Evolutionary conservation across 345 rosid species (phyloP).

Genomic region (Syzygium oleosum): DNA sequence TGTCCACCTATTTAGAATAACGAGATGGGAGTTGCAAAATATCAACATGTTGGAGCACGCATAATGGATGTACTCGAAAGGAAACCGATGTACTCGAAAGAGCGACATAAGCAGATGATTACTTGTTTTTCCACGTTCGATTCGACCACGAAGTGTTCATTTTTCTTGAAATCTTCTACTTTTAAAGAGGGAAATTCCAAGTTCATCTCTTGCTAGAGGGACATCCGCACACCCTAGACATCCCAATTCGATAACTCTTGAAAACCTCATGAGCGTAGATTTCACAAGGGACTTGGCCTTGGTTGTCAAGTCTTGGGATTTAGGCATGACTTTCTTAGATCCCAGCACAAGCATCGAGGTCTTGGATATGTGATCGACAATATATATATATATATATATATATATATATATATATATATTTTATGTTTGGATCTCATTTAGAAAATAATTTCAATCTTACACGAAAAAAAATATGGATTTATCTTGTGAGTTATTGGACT

Average conservation of each 20-base stretch:
- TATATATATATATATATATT: no score
- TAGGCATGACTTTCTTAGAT: background rate
- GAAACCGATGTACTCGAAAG: background rate
- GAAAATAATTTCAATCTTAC: background rate
- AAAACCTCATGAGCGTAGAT: background rate
- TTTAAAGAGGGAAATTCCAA: background rate
- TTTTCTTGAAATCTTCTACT: background rate
- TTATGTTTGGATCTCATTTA: background rate
- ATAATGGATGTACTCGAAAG: fast-evolving
- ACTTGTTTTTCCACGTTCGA: background rate
- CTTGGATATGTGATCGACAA: background rate
- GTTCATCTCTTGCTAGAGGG: background rate
- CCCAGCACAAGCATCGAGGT: background rate
- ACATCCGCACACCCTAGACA: background rate
- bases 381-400: no score
- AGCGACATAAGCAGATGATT: background rate
- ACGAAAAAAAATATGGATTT: background rate
- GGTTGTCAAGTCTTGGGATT: background rate
- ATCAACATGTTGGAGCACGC: background rate
- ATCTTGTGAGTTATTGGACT: background rate
- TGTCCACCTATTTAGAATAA: background rate
- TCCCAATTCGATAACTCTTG: background rate
- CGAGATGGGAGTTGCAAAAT: background rate
- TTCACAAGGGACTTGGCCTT: background rate
- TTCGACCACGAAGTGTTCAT: background rate